These are phyloP conservation scores for Penicillium goetzii DNA, from an alignment of 495 filamentous ascomycete species.

Conservation along the genomic window DNA sequence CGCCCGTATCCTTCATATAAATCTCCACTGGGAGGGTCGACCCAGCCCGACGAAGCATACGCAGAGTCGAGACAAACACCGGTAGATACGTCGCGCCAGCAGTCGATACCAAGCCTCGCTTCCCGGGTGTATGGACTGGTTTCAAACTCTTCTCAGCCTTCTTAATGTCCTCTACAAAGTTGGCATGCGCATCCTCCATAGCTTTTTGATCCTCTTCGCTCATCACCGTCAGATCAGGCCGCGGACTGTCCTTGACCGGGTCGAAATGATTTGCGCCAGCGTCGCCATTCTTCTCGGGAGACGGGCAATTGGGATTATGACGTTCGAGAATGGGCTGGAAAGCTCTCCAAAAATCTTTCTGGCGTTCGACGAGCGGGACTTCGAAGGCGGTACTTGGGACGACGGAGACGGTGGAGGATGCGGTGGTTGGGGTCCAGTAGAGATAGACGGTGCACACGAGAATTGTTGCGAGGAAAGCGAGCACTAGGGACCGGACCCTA, in stretches of 20 bases:
- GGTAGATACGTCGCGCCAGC: conserved; percentile 52
- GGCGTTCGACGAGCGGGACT: conserved; percentile 42
- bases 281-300: conserved; percentile 33
- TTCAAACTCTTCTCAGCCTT: conserved; percentile 34
- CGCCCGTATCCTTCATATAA: conserved; percentile 53
- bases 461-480: conserved; percentile 34
- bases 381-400: conserved; percentile 45
- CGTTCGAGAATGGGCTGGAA: conserved; percentile 41
- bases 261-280: conserved; percentile 37
- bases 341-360: conserved; percentile 46
- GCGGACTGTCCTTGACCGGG: conserved; percentile 33
- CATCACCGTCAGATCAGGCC: conserved; percentile 42
- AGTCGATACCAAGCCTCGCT: conserved; percentile 60
- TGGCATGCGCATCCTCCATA: conserved; percentile 49
- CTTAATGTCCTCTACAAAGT: conserved; percentile 45
- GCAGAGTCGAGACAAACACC: conserved; percentile 54
- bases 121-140: conserved; percentile 48
- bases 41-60: conserved; percentile 60
- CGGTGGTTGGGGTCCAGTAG: conserved; percentile 41
- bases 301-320: conserved; percentile 37
- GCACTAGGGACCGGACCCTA: conserved; percentile 38
- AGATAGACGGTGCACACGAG: conserved; percentile 45
- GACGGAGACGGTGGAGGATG: conserved; percentile 40
- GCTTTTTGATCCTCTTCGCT: conserved; percentile 35
- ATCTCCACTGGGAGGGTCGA: conserved; percentile 62